Conservation (phyloP, 257 asterid genomes). For the Nicotiana otophora region DNA sequence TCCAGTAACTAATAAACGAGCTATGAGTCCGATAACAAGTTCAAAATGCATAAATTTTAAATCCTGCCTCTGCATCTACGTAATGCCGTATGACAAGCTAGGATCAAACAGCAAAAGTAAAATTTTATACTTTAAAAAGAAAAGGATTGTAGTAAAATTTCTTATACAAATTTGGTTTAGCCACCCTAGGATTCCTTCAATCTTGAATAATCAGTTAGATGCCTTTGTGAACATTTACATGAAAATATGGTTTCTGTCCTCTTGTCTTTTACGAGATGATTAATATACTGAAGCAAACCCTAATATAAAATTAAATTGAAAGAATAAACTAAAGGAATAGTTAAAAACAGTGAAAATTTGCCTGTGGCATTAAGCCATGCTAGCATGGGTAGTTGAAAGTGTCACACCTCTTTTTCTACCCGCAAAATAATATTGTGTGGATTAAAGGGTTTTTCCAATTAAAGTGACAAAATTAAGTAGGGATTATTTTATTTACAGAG, state of each 20-base stretch:
- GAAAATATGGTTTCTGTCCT: not conserved
- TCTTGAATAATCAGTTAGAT: not conserved
- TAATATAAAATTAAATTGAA: not conserved
- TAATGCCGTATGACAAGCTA: too few relatives aligned
- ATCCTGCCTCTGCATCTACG: fast-evolving
- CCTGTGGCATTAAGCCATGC: not conserved
- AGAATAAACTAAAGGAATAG: not conserved
- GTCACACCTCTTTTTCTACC: too few relatives aligned
- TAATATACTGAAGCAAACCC: not conserved
- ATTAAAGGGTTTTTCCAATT: too few relatives aligned
- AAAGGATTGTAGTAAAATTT: not conserved
- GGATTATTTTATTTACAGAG: too few relatives aligned
- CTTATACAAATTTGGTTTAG: not conserved
- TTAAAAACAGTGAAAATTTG: not conserved
- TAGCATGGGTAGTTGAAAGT: not conserved
- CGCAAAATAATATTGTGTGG: too few relatives aligned
- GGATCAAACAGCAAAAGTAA: not conserved
- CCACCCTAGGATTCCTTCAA: not conserved
- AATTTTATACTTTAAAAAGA: not conserved
- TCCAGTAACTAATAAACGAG: too few relatives aligned
- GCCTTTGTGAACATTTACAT: not conserved
- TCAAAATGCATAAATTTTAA: too few relatives aligned
- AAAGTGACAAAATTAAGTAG: too few relatives aligned
- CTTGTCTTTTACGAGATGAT: not conserved
- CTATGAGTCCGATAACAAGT: too few relatives aligned